These are phyloP conservation scores for Pythium dissimile DNA, from an alignment of 352 stramenopile genomes.

Conservation along the genomic window DNA sequence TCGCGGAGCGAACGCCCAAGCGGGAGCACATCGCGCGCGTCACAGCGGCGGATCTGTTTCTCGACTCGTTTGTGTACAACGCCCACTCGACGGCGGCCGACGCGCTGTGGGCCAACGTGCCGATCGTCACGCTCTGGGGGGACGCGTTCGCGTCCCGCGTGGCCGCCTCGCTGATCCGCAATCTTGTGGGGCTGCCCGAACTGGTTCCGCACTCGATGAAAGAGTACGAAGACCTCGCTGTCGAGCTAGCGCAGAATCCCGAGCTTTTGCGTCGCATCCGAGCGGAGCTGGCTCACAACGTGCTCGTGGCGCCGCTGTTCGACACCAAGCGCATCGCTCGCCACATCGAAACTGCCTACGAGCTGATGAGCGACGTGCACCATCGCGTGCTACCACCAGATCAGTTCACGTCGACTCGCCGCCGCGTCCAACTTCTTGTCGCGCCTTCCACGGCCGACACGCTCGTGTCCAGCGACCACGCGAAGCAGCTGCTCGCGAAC, in stretches of 20 bases:
- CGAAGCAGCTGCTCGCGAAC: conserved; percentile 8
- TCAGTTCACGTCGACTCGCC: neutral
- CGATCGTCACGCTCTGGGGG: conserved; percentile 86
- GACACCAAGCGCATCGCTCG: conserved; percentile 50
- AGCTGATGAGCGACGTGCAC: conserved; percentile 55
- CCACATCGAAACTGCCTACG: conserved; percentile 72
- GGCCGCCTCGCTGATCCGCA: conserved; percentile 51
- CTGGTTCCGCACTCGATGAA: conserved; percentile 52
- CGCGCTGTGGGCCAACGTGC: conserved; percentile 84
- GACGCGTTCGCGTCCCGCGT: conserved; percentile 72
- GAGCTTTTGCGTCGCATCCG: conserved; percentile 28
- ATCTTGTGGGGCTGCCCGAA: conserved; percentile 27
- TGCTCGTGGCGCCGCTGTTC: conserved; percentile 60
- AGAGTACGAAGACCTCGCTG: conserved; percentile 65
- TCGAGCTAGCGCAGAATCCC: conserved; percentile 35
- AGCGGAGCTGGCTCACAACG: conserved; percentile 24
- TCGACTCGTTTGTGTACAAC: conserved; percentile 95
- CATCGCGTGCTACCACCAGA: conserved; percentile 18
- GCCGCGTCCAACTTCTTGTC: conserved; percentile 43
- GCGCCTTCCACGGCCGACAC: conserved; percentile 13
- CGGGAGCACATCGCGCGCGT: conserved; percentile 79
- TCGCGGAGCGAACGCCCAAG: conserved; percentile 61
- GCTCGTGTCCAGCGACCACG: neutral
- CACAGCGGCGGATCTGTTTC: conserved; percentile 84
- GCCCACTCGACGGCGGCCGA: conserved; percentile 95